Percentiles rank a stretch among this genome's conserved stretches.
These are phyloP conservation scores for Acarospora socialis DNA, from an alignment of 2,329 filamentous ascomycete genomes.

Conservation along the genomic window DNA sequence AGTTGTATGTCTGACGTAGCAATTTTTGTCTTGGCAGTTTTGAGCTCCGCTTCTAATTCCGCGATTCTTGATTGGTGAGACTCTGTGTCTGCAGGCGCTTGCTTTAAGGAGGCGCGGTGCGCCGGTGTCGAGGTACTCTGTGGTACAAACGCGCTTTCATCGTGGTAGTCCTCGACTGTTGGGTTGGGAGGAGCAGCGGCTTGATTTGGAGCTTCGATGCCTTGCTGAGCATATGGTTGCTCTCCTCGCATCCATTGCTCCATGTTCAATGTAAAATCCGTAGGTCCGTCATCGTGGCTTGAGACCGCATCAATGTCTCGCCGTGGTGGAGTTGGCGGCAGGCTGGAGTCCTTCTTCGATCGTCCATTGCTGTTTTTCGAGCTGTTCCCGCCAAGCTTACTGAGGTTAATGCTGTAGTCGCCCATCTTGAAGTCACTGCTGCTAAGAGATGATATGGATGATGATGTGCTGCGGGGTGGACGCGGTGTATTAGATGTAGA, in stretches of 20 bases:
- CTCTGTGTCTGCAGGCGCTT: too few relatives aligned
- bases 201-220: neutral
- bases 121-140: conserved; percentile 9
- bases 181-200: too few relatives aligned
- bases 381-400: conserved; percentile 8
- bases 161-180: too few relatives aligned
- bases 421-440: conserved; percentile 4
- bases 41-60: too few relatives aligned
- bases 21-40: too few relatives aligned
- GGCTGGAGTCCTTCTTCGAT: conserved; percentile 8
- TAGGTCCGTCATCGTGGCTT: conserved; percentile 13
- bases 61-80: too few relatives aligned
- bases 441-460: too few relatives aligned
- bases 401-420: conserved; percentile 9
- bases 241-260: conserved; percentile 12
- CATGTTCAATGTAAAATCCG: conserved; percentile 12
- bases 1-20: too few relatives aligned
- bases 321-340: conserved; percentile 3
- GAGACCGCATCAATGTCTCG: conserved; percentile 4
- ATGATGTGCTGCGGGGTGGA: too few relatives aligned
- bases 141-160: conserved; percentile 9
- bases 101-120: too few relatives aligned
- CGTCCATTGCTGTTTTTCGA: too few relatives aligned
- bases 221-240: neutral
- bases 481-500: too few relatives aligned